Evolutionary conservation across 176 grass and related monocot species (phyloP), one percentile per base, ranked within the genome.

Genomic region (Secale cereale): DNA sequence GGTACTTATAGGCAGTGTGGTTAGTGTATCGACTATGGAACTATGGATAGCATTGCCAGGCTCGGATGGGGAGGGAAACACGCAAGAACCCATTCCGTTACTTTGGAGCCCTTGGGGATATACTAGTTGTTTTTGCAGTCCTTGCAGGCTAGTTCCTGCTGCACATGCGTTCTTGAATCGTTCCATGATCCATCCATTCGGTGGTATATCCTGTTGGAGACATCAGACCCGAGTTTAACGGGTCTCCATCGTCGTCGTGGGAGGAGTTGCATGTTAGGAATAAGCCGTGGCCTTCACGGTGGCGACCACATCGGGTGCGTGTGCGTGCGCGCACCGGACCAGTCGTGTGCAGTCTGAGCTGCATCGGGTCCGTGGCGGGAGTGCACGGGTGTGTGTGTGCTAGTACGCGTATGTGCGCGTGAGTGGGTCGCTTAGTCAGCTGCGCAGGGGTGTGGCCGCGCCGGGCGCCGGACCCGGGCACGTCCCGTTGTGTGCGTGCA

Each of bases 1-100:
- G 40, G 22, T 79, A 88, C 17, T 83, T 83, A 73, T 79, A 88
- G 52, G 52, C 72, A 20, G 32, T 3, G 43, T 2, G 59, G 45
- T 65, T 30, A 63, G 39, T 20, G 29, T 14, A 14, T 29, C 39
- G 66, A 17, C 46, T 50, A 50, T 29, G 39, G 32, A 50, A 17
- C 46, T 50, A 17, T 50, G 15, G 46, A 19, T 50, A 50, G 46
- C 15, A 29, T 4, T 17, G 27, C 56, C 10, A 54, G 68, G 59
- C 41, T 43, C 37, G 32, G 54, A n/a, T 14, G 54, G 3, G 13
- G 12, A 27, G 4, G 63, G 46, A 67, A 30, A 45, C 43, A 45
- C 43, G 28, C 20, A 33, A 33, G 43, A 4, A 11, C 41, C 41
- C 13, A 17, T 26, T 71, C 20, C 20, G 39, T 13, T n/a, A 59